Evolutionary conservation across 176 grass and related monocot species (phyloP), one percentile per base, ranked within the genome.

Genomic region (Guadua angustifolia): DNA sequence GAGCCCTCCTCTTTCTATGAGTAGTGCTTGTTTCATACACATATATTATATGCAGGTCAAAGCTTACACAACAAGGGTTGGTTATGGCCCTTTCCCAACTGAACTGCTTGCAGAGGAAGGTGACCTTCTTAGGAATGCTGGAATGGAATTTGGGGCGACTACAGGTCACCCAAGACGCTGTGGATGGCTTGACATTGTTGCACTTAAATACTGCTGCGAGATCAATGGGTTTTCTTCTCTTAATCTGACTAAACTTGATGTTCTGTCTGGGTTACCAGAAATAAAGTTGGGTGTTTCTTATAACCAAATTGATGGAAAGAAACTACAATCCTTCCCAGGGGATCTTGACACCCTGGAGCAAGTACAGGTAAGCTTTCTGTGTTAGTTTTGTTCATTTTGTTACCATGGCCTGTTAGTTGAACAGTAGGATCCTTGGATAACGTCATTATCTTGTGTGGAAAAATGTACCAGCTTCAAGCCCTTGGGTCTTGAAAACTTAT

Each of bases 191-290:
- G 94, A 96, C 83, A 77, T 93, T 67, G 88, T 91, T 86, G 88
- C 91, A 46, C 80, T 93, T 1, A 92, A 93, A 40, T 93, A 96
- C 72, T 89, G 84, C 78, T 92, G 86, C 36, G 86, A 89, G 25
- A 91, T 96, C 47, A 96, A 96, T 73, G 94, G 94, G 5, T 92
- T 96, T 49, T 91, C 94, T 26, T 88, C 86, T 74, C 89, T 93
- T 44, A 91, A 93, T 83, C 84, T 96, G 18, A 93, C 94, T 50
- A 96, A 96, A 86, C 94, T 96, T 77, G 94, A 96, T 91, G 94
- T 96, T 42, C 84, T 96, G 10, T 91, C 94, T 6, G 94, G 91
- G 50, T 56, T 91, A 40, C 21, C 80, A 53, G 94, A 91, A 80
- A 77, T 96, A 44, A 92, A 85, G 56, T 14, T 96, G 56, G 90